Conservation (phyloP, 768 basidiomycete species). For the Lactarius indigo region DNA sequence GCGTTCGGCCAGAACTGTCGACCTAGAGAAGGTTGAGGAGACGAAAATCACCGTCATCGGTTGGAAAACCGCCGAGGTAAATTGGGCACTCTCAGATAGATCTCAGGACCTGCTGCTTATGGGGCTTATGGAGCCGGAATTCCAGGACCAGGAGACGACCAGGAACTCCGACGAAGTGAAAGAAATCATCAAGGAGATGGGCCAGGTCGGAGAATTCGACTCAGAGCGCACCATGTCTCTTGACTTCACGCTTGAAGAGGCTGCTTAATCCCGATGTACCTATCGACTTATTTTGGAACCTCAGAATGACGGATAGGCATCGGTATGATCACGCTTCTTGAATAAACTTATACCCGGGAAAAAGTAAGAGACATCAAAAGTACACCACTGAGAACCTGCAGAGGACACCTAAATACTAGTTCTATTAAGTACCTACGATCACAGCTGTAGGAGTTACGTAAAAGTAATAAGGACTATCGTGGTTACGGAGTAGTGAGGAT, state of each 20-base stretch:
- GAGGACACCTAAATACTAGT: neutral
- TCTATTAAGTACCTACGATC: neutral
- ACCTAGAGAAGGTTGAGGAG: neutral
- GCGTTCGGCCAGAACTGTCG: neutral
- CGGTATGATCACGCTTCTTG: neutral
- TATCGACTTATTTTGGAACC: neutral
- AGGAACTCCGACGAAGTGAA: neutral
- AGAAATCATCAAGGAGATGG: neutral
- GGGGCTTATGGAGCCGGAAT: neutral
- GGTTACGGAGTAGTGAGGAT: neutral
- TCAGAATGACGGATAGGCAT: neutral
- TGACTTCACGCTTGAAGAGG: neutral
- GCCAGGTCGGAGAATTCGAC: neutral
- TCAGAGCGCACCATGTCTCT: neutral
- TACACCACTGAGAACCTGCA: neutral
- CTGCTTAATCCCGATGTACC: neutral
- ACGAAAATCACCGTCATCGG: neutral
- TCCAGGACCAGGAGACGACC: neutral
- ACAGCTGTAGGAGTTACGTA: neutral
- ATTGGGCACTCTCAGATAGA: neutral
- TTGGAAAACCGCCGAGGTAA: slow-evolving; percentile 5
- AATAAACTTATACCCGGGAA: neutral
- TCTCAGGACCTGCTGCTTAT: neutral
- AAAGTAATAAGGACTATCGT: neutral
- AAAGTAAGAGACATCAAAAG: neutral